These are phyloP conservation scores for Penicillium atrosanguineum DNA, from an alignment of 495 filamentous ascomycete genomes.

Conservation along the genomic window DNA sequence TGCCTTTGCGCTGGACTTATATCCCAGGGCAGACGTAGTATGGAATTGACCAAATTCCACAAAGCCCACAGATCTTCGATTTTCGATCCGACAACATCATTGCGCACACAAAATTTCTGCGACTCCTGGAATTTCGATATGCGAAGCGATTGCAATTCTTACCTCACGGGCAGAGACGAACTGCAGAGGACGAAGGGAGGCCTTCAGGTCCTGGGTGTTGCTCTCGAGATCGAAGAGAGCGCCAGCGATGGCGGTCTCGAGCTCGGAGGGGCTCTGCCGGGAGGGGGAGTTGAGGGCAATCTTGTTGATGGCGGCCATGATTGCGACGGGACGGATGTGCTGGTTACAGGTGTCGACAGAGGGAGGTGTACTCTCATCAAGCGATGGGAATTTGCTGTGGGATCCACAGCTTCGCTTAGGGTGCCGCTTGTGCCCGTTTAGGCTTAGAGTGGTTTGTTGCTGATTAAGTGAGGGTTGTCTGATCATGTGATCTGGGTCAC, in stretches of 20 bases:
- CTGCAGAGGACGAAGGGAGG: conserved; percentile 88
- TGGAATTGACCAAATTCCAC: conserved; percentile 8
- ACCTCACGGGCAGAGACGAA: conserved; percentile 98
- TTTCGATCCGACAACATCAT: conserved; percentile 14
- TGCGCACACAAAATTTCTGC: conserved; percentile 14
- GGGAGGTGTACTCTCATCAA: conserved; percentile 34
- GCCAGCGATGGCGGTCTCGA: conserved; percentile 89
- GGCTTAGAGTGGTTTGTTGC: conserved; percentile 26
- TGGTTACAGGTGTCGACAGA: conserved; percentile 35
- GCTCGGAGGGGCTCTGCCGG: conserved; percentile 87
- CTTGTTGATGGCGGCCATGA: conserved; percentile 84
- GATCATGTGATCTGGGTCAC: background rate
- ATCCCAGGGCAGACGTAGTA: background rate
- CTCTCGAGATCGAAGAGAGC: conserved; percentile 97
- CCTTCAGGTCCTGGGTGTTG: conserved; percentile 95
- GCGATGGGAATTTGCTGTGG: conserved; percentile 42
- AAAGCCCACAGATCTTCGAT: conserved; percentile 8
- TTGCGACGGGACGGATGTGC: conserved; percentile 44
- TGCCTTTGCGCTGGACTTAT: background rate
- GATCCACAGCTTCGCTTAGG: conserved; percentile 45
- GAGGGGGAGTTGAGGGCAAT: conserved; percentile 95
- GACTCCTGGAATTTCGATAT: conserved; percentile 14
- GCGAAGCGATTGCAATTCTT: conserved; percentile 48
- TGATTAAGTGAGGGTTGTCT: conserved; percentile 24
- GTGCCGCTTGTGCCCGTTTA: conserved; percentile 24